phyloP scores from a whole-genome alignment of 257 asterid genomes.

The Ligustrum vulgare region DNA sequence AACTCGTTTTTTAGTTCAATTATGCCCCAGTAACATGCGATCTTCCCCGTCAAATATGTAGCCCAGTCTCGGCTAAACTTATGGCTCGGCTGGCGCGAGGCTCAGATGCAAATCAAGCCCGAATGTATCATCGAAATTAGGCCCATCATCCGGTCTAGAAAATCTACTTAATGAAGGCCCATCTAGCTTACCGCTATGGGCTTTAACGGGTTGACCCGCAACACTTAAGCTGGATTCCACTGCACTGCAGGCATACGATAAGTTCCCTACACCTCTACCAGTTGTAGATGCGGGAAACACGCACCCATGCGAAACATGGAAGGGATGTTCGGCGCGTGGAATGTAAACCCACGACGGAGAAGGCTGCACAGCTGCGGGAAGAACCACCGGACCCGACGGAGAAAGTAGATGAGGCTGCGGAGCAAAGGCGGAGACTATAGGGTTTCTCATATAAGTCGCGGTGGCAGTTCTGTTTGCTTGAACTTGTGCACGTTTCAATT shows the following conservation, averaged over 20 bases:
- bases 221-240: conserved; percentile 55
- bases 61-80: conserved; percentile 7
- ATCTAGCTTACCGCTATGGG: conserved; percentile 54
- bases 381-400: conserved; percentile 41
- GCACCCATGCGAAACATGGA: conserved; percentile 75
- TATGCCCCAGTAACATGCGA: background rate
- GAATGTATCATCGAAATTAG: conserved; percentile 57
- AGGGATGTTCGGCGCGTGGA: conserved; percentile 69
- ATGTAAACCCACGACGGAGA: conserved; percentile 72
- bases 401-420: conserved; percentile 82
- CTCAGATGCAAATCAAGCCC: conserved; percentile 93
- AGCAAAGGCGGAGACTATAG: conserved; percentile 78
- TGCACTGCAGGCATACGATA: conserved; percentile 46
- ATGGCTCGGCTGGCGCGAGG: conserved; percentile 89
- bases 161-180: conserved; percentile 82
- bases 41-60: background rate
- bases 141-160: conserved; percentile 58
- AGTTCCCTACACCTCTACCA: conserved; percentile 49
- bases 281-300: conserved; percentile 46
- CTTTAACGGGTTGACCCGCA: conserved; percentile 46
- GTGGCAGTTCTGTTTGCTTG: conserved; percentile 88
- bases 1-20: background rate
- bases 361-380: conserved; percentile 27
- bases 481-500: conserved; percentile 84
- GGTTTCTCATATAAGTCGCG: conserved; percentile 82